phyloP scores from a whole-genome alignment of 345 rosid genomes.

The Erucastrum elatum region DNA sequence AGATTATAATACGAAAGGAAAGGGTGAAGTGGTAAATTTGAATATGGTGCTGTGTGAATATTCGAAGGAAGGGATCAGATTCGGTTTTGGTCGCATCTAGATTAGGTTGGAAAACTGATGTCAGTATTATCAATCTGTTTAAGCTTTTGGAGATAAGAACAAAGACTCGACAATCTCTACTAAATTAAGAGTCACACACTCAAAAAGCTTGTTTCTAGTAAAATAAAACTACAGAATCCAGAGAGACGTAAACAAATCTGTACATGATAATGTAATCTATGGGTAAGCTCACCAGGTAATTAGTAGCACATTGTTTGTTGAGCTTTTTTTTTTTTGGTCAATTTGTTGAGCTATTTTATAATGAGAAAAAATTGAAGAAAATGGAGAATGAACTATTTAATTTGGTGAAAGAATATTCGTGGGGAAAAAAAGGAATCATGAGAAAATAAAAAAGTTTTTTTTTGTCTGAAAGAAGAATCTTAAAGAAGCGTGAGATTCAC shows the following conservation, averaged over 20 bases:
- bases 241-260: background rate
- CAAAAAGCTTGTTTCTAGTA: background rate
- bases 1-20: background rate
- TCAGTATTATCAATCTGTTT: conserved; percentile 24
- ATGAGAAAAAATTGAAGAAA: background rate
- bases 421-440: conserved; percentile 20
- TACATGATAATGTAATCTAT: background rate
- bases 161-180: conserved; percentile 25
- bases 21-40: conserved; percentile 8
- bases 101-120: conserved; percentile 35
- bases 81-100: conserved; percentile 29
- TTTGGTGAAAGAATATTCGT: conserved; percentile 28
- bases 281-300: background rate
- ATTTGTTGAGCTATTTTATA: background rate
- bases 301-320: background rate
- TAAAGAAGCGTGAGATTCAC: conserved; percentile 37
- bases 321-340: background rate
- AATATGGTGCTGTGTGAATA: conserved; percentile 22
- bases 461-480: conserved; percentile 17
- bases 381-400: conserved; percentile 12
- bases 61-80: conserved; percentile 42
- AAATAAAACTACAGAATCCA: background rate
- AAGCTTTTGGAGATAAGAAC: conserved; percentile 28
- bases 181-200: background rate
- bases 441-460: background rate